Evolutionary conservation across 2,329 filamentous ascomycete species (phyloP).

Genomic region (Herpotrichia juniperi): DNA sequence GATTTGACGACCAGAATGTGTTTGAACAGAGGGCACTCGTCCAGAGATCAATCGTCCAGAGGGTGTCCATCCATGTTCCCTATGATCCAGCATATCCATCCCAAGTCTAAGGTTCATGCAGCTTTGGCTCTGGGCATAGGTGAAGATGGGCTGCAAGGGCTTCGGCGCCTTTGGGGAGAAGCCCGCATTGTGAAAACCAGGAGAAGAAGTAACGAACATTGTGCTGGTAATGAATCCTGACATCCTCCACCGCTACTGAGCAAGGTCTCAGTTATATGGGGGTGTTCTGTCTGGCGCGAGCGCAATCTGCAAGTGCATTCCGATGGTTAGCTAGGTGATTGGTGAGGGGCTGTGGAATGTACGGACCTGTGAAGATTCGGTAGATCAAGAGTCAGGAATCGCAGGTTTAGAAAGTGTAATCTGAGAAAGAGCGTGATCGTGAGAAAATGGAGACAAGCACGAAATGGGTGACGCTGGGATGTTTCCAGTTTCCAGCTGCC

Average conservation of each 20-base stretch:
- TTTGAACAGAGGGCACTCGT: too few species aligned
- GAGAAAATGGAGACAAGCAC: constrained; percentile 1
- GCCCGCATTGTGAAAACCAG: constrained; percentile 33
- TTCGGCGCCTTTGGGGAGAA: constrained; percentile 40
- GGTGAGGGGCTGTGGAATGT: constrained; percentile 25
- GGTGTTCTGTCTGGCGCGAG: constrained; percentile 18
- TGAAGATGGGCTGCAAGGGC: constrained; percentile 52
- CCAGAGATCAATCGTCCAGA: too few species aligned
- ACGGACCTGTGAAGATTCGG: constrained; percentile 11
- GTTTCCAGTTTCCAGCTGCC: not conserved
- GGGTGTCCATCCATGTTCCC: too few species aligned
- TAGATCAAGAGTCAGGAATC: not conserved
- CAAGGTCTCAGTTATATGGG: constrained; percentile 28
- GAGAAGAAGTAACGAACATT: constrained; percentile 66
- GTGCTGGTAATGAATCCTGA: constrained; percentile 82
- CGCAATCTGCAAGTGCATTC: constrained; percentile 34
- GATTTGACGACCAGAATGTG: too few species aligned
- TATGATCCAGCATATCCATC: constrained; percentile 22
- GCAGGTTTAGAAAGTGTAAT: constrained; percentile 9
- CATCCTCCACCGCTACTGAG: constrained; percentile 57
- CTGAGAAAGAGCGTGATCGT: not conserved
- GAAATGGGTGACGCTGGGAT: not conserved
- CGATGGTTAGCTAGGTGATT: constrained; percentile 40
- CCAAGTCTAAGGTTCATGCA: constrained; percentile 34
- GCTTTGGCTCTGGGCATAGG: constrained; percentile 51